These are phyloP conservation scores for Puccinia sorghi DNA, from an alignment of 1,284 basidiomycete species.

Conservation along the genomic window DNA sequence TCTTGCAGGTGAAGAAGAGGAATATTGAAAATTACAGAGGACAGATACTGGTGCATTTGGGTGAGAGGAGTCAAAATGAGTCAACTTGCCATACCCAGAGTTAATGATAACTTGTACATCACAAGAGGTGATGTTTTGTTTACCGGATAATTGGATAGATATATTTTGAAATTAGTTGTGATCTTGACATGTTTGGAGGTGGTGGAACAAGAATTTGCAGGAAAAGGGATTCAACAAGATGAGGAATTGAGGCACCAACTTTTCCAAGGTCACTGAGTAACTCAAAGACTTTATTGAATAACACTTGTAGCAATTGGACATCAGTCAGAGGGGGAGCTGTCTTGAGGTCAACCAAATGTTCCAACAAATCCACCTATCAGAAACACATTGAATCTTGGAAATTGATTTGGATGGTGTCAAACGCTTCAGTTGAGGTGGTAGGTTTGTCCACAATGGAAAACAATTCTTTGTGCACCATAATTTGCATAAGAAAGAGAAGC, in stretches of 20 bases:
- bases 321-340: neutral
- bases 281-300: conserved; percentile 9
- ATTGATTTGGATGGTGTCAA: neutral
- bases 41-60: too few relatives aligned
- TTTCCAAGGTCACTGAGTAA: neutral
- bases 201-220: neutral
- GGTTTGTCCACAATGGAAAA: neutral
- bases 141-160: neutral
- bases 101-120: conserved; percentile 9
- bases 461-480: neutral
- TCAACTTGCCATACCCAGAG: neutral
- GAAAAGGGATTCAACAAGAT: neutral
- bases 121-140: neutral
- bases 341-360: neutral
- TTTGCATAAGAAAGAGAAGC: neutral
- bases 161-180: conserved; percentile 16
- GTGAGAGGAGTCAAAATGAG: neutral
- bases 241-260: neutral
- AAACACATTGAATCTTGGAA: neutral
- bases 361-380: neutral
- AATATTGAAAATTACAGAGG: too few relatives aligned
- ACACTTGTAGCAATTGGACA: neutral
- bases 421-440: neutral
- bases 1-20: too few relatives aligned
- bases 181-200: neutral